phyloP scores from a whole-genome alignment of 371 early-diverging fungal species.

The Circinella minor region DNA sequence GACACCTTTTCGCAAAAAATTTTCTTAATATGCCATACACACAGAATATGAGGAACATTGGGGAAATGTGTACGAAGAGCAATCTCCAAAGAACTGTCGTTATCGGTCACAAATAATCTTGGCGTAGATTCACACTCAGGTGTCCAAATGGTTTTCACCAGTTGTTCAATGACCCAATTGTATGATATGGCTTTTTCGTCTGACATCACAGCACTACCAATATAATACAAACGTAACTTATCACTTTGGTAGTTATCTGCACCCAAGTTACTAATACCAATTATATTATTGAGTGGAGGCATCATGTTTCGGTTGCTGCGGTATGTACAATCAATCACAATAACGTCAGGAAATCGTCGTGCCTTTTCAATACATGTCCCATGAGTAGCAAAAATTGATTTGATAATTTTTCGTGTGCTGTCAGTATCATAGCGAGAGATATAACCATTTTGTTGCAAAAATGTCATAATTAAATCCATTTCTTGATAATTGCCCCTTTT shows the following conservation, averaged over 20 bases:
- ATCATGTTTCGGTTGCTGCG: slow-evolving; percentile 4
- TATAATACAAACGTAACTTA: neutral
- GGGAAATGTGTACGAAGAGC: too few species aligned
- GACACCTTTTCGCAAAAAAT: too few species aligned
- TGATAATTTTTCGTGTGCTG: neutral
- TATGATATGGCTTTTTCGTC: slow-evolving; percentile 1
- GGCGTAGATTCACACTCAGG: neutral
- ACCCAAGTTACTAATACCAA: neutral
- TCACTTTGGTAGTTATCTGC: neutral
- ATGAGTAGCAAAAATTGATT: slow-evolving; percentile 7
- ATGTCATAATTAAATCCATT: neutral
- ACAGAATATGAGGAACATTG: too few species aligned
- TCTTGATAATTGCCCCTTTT: neutral
- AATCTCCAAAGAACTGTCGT: too few species aligned
- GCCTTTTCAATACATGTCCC: neutral
- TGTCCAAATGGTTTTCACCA: too few species aligned
- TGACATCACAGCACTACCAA: slow-evolving; percentile 9
- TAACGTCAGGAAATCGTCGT: slow-evolving; percentile 6
- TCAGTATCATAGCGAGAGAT: neutral
- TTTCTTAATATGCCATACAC: too few species aligned
- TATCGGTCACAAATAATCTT: too few species aligned
- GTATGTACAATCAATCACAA: slow-evolving; percentile 10
- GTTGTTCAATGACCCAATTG: too few species aligned
- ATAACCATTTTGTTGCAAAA: neutral
- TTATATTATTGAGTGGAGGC: slow-evolving; percentile 2